Conservation (phyloP, 2,329 filamentous ascomycete species). For the Aureobasidium namibiae region DNA sequence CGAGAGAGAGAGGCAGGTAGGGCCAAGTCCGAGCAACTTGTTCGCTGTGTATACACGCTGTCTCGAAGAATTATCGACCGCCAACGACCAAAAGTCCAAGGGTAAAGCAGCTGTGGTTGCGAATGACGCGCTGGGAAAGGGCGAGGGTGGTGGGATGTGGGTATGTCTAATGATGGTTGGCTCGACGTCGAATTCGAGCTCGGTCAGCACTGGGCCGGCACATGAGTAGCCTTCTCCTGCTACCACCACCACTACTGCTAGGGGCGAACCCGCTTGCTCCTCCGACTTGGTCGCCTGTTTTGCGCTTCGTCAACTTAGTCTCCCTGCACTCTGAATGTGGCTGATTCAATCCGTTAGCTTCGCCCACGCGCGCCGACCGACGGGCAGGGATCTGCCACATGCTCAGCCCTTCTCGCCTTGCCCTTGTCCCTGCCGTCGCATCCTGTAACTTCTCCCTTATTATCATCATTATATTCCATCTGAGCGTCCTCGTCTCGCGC, state of each 20-base stretch:
- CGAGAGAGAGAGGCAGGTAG: not conserved
- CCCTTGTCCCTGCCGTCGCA: not conserved
- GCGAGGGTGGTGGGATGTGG: not conserved
- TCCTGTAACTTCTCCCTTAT: not conserved
- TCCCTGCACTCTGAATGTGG: not conserved
- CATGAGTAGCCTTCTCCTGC: not conserved
- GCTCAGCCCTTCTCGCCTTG: not conserved
- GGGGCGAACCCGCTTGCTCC: not conserved
- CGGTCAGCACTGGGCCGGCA: conserved; percentile 1
- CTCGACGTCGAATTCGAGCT: not conserved
- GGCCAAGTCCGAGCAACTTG: not conserved
- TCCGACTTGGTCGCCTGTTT: conserved; percentile 9
- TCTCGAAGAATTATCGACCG: not conserved
- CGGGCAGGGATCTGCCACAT: conserved; percentile 7
- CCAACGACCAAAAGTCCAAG: not conserved
- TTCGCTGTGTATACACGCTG: not conserved
- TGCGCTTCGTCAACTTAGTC: not conserved
- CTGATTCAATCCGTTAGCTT: not conserved
- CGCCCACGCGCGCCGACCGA: not conserved
- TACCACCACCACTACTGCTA: too few species aligned
- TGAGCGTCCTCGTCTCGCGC: not conserved
- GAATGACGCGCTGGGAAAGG: conserved; percentile 5
- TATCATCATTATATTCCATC: too few species aligned
- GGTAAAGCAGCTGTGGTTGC: not conserved
- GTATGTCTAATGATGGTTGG: not conserved